Conservation (phyloP, 2,329 filamentous ascomycete species). For the Coniochaeta pulveracea region DNA sequence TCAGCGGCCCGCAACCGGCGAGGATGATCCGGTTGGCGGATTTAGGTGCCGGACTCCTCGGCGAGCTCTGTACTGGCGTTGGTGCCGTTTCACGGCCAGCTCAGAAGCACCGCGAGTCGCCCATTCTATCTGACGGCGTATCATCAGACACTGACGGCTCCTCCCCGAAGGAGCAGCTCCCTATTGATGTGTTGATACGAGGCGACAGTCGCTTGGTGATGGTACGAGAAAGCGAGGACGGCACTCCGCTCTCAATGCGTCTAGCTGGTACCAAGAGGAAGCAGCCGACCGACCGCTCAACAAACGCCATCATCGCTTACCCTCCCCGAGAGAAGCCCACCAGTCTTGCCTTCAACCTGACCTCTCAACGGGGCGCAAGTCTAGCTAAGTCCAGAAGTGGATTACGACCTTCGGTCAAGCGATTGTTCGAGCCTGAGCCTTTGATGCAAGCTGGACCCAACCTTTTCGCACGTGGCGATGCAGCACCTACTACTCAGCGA, state of each 20-base stretch:
- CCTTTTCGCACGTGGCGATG: conserved; percentile 16
- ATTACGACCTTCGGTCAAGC: conserved; percentile 13
- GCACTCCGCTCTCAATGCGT: conserved; percentile 13
- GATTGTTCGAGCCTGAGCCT: conserved; percentile 8
- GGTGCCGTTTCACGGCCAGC: conserved; percentile 26
- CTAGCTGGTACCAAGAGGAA: conserved; percentile 25
- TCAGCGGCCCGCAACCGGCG: conserved; percentile 41
- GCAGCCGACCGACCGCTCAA: conserved; percentile 17
- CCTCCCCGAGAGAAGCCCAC: conserved; percentile 28
- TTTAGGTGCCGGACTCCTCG: conserved; percentile 39
- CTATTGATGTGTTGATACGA: conserved; percentile 40
- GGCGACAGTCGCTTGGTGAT: conserved; percentile 45
- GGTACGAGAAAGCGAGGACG: conserved; percentile 39
- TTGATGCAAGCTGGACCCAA: conserved; percentile 11
- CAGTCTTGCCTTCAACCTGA: conserved; percentile 39
- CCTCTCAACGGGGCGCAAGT: conserved; percentile 23
- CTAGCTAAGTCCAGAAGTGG: conserved; percentile 18
- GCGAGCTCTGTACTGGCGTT: conserved; percentile 44
- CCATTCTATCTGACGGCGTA: conserved; percentile 8
- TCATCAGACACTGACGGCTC: conserved; percentile 5
- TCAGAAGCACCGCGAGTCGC: conserved; percentile 1
- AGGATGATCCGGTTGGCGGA: conserved; percentile 45
- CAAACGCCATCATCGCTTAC: conserved; percentile 44
- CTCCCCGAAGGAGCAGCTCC: conserved; percentile 23
- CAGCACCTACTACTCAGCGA: no score